Base-by-base conservation (phyloP, 306 rosid species). In the Dryas drummondii region DNA sequence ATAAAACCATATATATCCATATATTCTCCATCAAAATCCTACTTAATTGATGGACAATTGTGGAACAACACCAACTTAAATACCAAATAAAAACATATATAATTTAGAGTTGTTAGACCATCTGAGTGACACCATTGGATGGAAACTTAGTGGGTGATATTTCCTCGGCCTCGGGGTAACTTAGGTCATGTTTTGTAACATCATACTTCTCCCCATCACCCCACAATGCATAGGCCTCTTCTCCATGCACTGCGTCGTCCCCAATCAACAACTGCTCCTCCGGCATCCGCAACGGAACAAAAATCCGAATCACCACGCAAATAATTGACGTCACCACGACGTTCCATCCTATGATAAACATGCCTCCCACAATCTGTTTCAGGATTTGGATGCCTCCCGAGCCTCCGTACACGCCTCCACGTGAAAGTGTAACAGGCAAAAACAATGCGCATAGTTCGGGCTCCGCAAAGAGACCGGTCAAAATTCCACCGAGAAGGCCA, bases 191-290 rank as follows among this genome's bases (percentile, higher is more conserved):
- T 46, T 0, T 68, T 4, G 60, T 32, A 68, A 4, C 59, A 50
- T 68, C 61, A 16, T 51, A 53, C 74, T 79, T 81, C 81, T 88
- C 91, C 42, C 93, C 93, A 26, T 86, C 88, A 49, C 90, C 93
- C 90, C 87, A 88, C 42, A 84, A 14, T 0, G 91, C 93, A 56
- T 86, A 86, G n/a, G 86, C 93, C 66, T 88, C 93, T 75, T 89
- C 91, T 0, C 93, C 93, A 47, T 89, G 91, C 71, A 80, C 87
- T 0, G 87, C 91, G 37, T 84, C 88, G 42, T 86, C 93, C 5
- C 93, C 93, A 12, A 86, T 86, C 41, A 72, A 9, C 79, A 88
- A 16, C 45, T 86, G 88, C 32, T 84, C 90, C 9, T 88, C 90
- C 0, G 90, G 76, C 93, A 88, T 86, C n/a, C 93, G 77, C 11